Conservation (phyloP, 192 early-diverging fungal genomes). For the Backusella westeae region DNA sequence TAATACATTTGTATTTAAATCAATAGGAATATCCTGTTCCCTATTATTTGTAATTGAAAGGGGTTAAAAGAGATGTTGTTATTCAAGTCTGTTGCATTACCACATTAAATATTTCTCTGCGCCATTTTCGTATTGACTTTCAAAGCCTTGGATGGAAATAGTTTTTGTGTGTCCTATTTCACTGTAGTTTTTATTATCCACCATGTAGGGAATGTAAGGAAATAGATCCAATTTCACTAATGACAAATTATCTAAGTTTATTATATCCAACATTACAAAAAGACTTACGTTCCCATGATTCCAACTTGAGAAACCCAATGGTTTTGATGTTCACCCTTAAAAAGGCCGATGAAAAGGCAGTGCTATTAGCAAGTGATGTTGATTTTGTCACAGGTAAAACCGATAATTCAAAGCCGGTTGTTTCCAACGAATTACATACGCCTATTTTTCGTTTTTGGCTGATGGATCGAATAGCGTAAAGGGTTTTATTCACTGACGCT, state of each 20-base stretch:
- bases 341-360: neutral
- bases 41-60: neutral
- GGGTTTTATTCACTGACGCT: neutral
- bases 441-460: neutral
- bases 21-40: neutral
- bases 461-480: neutral
- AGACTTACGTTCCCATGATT: neutral
- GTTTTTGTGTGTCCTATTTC: neutral
- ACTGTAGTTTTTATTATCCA: neutral
- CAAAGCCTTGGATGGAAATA: neutral
- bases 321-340: neutral
- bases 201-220: neutral
- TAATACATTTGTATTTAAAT: neutral
- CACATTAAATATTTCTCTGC: slow-evolving; percentile 4
- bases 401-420: neutral
- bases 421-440: neutral
- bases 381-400: neutral
- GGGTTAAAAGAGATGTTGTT: neutral
- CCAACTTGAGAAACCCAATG: neutral
- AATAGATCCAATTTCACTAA: neutral
- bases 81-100: neutral
- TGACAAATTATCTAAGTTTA: neutral
- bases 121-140: slow-evolving; percentile 3
- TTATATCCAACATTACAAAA: neutral
- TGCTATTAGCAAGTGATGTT: neutral